Percentiles rank a stretch among this genome's conserved stretches.
phyloP scores from a whole-genome alignment of 75 land plant species.

The Adiantum capillusveneris region DNA sequence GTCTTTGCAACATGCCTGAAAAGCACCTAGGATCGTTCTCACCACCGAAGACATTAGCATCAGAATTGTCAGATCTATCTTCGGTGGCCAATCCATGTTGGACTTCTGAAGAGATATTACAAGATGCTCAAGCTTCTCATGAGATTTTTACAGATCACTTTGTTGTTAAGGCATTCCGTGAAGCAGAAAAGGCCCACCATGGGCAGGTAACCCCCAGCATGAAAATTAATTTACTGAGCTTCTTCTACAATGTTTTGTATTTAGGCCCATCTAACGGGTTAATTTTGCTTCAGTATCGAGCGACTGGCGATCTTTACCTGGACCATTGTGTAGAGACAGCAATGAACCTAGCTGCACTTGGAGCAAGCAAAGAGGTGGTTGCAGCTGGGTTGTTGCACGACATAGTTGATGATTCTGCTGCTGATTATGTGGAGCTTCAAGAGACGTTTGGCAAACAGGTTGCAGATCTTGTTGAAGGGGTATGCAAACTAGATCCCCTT shows the following conservation, averaged over 20 bases:
- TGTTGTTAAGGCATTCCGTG: conserved; percentile 73
- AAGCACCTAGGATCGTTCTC: too few species aligned
- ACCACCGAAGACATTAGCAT: too few species aligned
- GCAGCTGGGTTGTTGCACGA: conserved; percentile 97
- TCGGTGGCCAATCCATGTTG: too few species aligned
- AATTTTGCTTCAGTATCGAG: conserved; percentile 49
- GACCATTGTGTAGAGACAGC: conserved; percentile 95
- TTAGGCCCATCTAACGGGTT: too few species aligned
- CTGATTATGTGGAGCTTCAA: conserved; percentile 43
- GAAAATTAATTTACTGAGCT: too few species aligned
- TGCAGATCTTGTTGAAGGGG: conserved; percentile 85
- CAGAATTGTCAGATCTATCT: too few species aligned
- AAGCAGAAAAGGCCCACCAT: conserved; percentile 83
- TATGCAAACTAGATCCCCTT: conserved; percentile 10
- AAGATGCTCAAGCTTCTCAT: conserved; percentile 57
- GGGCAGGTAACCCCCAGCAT: conserved; percentile 85
- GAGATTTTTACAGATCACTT: conserved; percentile 57
- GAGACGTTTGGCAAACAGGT: conserved; percentile 67
- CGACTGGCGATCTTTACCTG: conserved; percentile 82
- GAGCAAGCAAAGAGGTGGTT: conserved; percentile 81
- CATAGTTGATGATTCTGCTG: conserved; percentile 72
- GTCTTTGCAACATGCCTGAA: too few species aligned
- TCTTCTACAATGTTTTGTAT: too few species aligned
- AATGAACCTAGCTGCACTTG: conserved; percentile 55
- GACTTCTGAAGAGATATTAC: conserved; percentile 41